A percentile compares a stretch with the other conserved stretches of the same genome.
Evolutionary conservation across 2,329 filamentous ascomycete genomes (phyloP).

Genomic region (Hypoxylon rubiginosum): DNA sequence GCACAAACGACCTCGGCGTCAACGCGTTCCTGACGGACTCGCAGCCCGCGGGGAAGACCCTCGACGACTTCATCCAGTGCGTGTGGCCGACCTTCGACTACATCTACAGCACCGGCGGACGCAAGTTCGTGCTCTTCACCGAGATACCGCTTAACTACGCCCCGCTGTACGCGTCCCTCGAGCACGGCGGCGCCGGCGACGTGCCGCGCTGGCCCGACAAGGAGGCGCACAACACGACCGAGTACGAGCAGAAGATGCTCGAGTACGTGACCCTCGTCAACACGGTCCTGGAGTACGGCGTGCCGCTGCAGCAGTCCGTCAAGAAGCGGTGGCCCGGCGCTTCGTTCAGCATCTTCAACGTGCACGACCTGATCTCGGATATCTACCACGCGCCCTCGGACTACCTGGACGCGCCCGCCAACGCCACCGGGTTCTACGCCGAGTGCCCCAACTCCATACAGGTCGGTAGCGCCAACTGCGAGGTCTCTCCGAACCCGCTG

Average conservation of each 20-base stretch:
- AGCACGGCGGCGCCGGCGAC: slow-evolving; percentile 57
- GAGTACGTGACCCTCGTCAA: slow-evolving; percentile 66
- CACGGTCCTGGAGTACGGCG: slow-evolving; percentile 63
- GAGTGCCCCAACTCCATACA: slow-evolving; percentile 59
- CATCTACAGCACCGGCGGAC: slow-evolving; percentile 75
- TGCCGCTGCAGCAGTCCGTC: slow-evolving; percentile 60
- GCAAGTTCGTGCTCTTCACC: slow-evolving; percentile 81
- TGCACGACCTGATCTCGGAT: slow-evolving; percentile 74
- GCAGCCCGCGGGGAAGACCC: slow-evolving; percentile 70
- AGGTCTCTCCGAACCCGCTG: slow-evolving; percentile 56
- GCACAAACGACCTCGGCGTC: slow-evolving; percentile 82
- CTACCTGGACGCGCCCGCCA: slow-evolving; percentile 74
- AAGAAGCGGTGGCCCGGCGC: slow-evolving; percentile 68
- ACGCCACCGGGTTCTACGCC: slow-evolving; percentile 71
- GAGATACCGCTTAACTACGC: slow-evolving; percentile 74
- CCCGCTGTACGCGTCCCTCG: slow-evolving; percentile 72
- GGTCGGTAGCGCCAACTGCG: slow-evolving; percentile 52
- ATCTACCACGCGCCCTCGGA: slow-evolving; percentile 71
- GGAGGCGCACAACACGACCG: slow-evolving; percentile 61
- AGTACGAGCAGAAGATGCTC: slow-evolving; percentile 62
- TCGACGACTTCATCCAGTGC: slow-evolving; percentile 74
- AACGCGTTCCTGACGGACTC: slow-evolving; percentile 75
- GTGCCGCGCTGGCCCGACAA: slow-evolving; percentile 63
- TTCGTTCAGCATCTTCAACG: slow-evolving; percentile 75
- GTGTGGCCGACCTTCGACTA: slow-evolving; percentile 73